Percentiles rank a stretch among this genome's conserved stretches.
Conservation (phyloP, 495 filamentous ascomycete genomes). For the Pyrenopolyporus hunteri region DNA sequence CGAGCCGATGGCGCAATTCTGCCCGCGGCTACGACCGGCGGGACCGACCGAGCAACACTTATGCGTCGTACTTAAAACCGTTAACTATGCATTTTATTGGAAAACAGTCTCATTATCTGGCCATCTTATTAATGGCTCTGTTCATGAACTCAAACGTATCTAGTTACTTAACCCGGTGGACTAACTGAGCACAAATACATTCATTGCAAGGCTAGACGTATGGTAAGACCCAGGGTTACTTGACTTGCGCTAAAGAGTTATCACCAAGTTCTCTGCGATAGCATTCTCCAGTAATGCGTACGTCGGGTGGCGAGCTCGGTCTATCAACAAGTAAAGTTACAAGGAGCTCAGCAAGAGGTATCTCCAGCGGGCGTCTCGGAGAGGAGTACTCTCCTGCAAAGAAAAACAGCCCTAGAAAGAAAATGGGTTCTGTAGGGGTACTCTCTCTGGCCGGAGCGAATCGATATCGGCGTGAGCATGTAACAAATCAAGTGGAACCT, state of each 20-base stretch:
- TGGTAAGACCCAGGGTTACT: neutral
- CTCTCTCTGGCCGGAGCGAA: no score
- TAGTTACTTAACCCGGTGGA: neutral
- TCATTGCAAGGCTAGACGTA: neutral
- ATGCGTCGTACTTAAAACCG: neutral
- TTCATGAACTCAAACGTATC: neutral
- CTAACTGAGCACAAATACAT: neutral
- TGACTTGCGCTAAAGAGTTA: neutral
- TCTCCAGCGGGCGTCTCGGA: no score
- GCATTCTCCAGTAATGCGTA: neutral
- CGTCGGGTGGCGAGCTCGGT: neutral
- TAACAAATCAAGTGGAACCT: neutral
- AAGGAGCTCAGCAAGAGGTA: neutral
- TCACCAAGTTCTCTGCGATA: neutral
- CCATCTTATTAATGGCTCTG: no score
- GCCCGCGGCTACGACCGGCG: conserved; percentile 3
- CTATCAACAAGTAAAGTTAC: neutral
- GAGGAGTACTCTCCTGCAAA: neutral
- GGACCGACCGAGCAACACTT: conserved; percentile 17
- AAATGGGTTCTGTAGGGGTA: no score
- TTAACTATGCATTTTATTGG: neutral
- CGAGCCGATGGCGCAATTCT: conserved; percentile 24
- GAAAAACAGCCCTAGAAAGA: no score
- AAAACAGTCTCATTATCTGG: neutral
- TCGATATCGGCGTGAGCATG: no score